Base-by-base conservation (phyloP, 2,329 filamentous ascomycete genomes). In the Parasarocladium wereldwijsianum region DNA sequence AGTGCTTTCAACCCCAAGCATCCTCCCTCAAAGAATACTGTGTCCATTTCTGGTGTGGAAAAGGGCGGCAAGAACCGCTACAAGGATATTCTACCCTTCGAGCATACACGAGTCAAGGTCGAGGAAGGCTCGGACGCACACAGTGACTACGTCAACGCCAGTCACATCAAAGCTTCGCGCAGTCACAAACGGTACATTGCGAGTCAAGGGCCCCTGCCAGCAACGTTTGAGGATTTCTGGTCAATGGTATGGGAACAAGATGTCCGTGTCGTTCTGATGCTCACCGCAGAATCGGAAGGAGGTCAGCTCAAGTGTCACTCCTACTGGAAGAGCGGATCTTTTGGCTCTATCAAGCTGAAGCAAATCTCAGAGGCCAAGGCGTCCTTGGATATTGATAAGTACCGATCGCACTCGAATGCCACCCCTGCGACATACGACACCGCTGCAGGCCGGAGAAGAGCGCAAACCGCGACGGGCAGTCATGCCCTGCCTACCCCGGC, bases 151-250 rank as follows among this genome's bases (percentile, higher is more conserved):
- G 75, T 98, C 55, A 98, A 98, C 47, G 90, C 86, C 12, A 96
- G 82, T 49, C 73, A 93, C 41, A 61, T 96, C 37, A 76, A 80
- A 48, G 70, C 86, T 2, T 69, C 75, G 17, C 69, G 78, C 41
- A 93, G 82, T 39, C 77, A 92, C 50, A 94, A 93, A 60, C 71
- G 75, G 24, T 98, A 98, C 48, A 96, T 98, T 52, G 87, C 87
- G 28, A 87, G 85, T 9, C 90, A 98, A 52, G 90, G 85, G 1
- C 90, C 90, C 8, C 69, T 96, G 21, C 90, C 90, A 13, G 76
- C 82, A 29, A 98, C 90, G 0, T 94, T 93, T 45, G 76, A 82
- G 82, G 90, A 98, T 51, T 98, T 98, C 48, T 98, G 90, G 90
- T 87, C 84, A 36, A 79, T 94, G 8, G 67, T 96, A 17, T 98